Conservation (phyloP, 345 rosid genomes). For the Erysimum cheiranthoides region DNA sequence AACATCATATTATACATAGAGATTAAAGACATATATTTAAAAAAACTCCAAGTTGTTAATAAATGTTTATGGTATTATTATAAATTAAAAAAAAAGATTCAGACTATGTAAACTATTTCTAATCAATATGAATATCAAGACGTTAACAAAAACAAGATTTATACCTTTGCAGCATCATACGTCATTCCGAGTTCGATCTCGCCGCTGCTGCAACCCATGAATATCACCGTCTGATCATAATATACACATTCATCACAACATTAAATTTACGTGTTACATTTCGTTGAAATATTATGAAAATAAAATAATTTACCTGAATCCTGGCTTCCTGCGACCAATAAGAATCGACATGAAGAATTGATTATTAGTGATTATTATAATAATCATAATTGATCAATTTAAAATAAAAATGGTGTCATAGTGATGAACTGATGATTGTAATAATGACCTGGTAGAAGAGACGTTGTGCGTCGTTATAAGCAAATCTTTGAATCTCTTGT, state of each 20-base stretch:
- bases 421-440: not conserved
- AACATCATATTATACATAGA: not conserved
- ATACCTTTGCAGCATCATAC: conserved; percentile 53
- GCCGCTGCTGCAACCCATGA: conserved; percentile 83
- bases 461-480: conserved; percentile 54
- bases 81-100: not conserved
- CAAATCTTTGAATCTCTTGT: conserved; percentile 51
- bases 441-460: conserved; percentile 68
- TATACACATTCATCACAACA: not conserved
- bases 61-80: conserved; percentile 1
- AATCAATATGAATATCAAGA: too few relatives aligned
- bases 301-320: conserved; percentile 65
- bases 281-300: conserved; percentile 7
- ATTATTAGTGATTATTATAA: not conserved
- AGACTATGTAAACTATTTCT: too few relatives aligned
- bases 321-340: conserved; percentile 67
- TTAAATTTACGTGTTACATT: not conserved
- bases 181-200: conserved; percentile 89
- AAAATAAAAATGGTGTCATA: not conserved
- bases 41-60: not conserved
- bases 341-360: conserved; percentile 3
- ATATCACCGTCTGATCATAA: conserved; percentile 63
- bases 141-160: not conserved
- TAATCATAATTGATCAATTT: not conserved
- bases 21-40: not conserved